These are phyloP conservation scores for Dendrobium huoshanense DNA, from an alignment of 106 monocot species.

Conservation along the genomic window DNA sequence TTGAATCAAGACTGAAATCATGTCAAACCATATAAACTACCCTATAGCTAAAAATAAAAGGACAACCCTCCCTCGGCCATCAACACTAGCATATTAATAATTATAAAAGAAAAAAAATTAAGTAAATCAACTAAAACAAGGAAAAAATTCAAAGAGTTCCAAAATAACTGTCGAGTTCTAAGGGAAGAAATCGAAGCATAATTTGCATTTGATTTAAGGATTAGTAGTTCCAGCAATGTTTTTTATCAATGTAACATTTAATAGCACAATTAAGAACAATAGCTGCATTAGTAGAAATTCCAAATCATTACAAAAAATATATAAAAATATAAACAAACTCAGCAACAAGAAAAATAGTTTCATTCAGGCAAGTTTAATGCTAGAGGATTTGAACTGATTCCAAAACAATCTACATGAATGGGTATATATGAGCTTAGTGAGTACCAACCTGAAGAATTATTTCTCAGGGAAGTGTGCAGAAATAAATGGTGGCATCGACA, in stretches of 20 bases:
- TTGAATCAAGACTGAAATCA: too few species aligned
- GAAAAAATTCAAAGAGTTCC: too few species aligned
- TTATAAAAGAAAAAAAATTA: too few species aligned
- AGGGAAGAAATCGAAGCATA: too few species aligned
- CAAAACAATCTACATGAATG: neutral
- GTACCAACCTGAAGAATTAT: conserved; percentile 76
- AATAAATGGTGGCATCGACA: conserved; percentile 81
- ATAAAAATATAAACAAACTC: neutral
- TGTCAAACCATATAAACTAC: too few species aligned
- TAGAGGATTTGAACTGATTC: neutral
- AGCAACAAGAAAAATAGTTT: neutral
- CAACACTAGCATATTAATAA: too few species aligned
- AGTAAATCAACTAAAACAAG: too few species aligned
- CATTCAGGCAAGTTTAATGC: neutral
- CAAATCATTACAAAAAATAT: neutral
- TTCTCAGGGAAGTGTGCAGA: conserved; percentile 73
- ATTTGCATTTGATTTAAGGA: too few species aligned
- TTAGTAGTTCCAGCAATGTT: too few species aligned
- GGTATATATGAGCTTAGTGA: neutral
- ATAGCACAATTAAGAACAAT: neutral
- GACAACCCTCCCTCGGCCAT: too few species aligned
- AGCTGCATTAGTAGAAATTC: neutral
- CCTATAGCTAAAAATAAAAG: too few species aligned
- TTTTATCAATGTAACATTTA: neutral
- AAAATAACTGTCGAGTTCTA: too few species aligned